Evolutionary conservation across 768 basidiomycete genomes (phyloP), one percentile per base, ranked within the genome.

Genomic region (Scleroderma bovista): DNA sequence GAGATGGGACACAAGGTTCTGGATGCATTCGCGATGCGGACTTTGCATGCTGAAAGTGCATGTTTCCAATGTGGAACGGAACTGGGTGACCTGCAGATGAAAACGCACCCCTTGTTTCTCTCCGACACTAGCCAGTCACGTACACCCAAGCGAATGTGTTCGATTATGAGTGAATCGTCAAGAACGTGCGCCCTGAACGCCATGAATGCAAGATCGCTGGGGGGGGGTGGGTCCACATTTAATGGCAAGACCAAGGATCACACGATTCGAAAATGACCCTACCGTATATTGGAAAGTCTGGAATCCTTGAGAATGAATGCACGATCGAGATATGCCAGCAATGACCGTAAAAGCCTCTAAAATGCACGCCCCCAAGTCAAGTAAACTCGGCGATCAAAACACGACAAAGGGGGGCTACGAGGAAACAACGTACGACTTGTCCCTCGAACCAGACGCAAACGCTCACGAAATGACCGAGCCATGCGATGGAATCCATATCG

Each of bases 241-340:
- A n/a, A n/a, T n/a, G n/a, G n/a, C n/a, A n/a, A n/a, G n/a, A n/a
- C n/a, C n/a, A n/a, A n/a, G n/a, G n/a, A n/a, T n/a, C n/a, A n/a
- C n/a, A n/a, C n/a, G n/a, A n/a, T n/a, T n/a, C n/a, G n/a, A n/a
- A n/a, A n/a, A n/a, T n/a, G n/a, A n/a, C n/a, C 73, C 19, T 54
- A 85, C 86, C 66, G 74, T 41, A 84, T 75, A 13, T 63, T 67
- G 8, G 58, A 57, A 13, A 71, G 48, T 12, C 69, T 64, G 23
- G 69, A 66, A 29, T 74, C 65, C 36, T 69, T 67, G 0, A 63
- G 58, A 10, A 88, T 73, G 55, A 83, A 89, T 0, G 75, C 73
- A 59, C 85, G 79, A 60, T 93, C 88, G 45, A 92, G 66, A 61
- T 84, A 86, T 3, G 86, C 78, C 46, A 90, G 66, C 22, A 90